Base-by-base conservation (phyloP, 208 protist genomes). In the Leishmania mexicana region DNA sequence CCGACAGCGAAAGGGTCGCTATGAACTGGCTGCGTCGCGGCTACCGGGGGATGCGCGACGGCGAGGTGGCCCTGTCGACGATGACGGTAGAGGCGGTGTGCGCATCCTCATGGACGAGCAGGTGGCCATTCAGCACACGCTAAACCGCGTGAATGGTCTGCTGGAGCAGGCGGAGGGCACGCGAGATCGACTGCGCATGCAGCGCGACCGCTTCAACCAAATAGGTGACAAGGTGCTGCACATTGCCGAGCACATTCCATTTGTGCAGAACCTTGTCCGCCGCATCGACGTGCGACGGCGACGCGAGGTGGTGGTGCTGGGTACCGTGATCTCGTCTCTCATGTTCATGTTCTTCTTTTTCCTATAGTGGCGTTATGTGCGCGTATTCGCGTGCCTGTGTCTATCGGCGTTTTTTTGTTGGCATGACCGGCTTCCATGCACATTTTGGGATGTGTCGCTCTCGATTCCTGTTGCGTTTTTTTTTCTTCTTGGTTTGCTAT, bases 81-180 rank as follows among this genome's bases (percentile, higher is more conserved):
- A 87, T 54, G 57, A 83, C 54, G 83, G 87, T 42, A 82, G 78
- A 21, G 85, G 79, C 19, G 89, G 88, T 10, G 85, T 96, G 76
- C 92, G 89, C 35, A 79, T 95, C 40, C 85, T 98, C 65, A 88
- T 94, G 73, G 87, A 92, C 71, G 95, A 98, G 89, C 92, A 96
- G 79, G 62, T 90, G 7, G 86, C 92, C 3, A 87, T 98, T 45
- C 89, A 89, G 11, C 89, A 96, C 89, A 94, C 95, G 10, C 86
- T 92, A 54, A 80, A 74, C 35, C 88, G 90, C 35, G 83, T 96
- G 40, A 91, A 93, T 60, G 75, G 76, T 35, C 89, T 97, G 64
- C 67, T 97, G 4, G 87, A 91, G 49, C 85, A 94, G 75, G 93
- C 90, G 3, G 87, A 88, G n/a, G 71, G 75, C 21, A 91, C 92